Base-by-base conservation (phyloP, 768 basidiomycete genomes). In the Cystobasidium onofrii region DNA sequence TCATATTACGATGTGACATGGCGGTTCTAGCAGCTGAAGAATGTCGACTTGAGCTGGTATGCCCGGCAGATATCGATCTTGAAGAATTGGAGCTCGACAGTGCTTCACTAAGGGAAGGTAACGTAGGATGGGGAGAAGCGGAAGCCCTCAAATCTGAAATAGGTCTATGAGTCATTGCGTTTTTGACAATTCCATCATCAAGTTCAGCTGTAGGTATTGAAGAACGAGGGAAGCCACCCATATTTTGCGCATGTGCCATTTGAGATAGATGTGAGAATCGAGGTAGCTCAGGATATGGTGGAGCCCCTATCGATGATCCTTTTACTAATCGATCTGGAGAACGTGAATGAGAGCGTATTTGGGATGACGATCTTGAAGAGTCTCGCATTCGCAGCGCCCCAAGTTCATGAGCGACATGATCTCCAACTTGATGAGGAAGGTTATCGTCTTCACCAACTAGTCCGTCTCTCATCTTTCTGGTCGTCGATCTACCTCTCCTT, bases 171-270 rank as follows among this genome's bases (percentile, higher is more conserved):
- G 46, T 46, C 9, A 69, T 9, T 18, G 66, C 66, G 23, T 69
- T 69, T 18, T 50, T 41, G n/a, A 69, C 66, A 3, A 69, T 69
- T 15, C 66, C 66, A 50, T 69, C 66, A 29, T 69, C 66, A 12
- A 69, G 27, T 3, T 69, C 66, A 2, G 66, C 12, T 25, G 50
- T 54, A 34, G 7, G 25, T 29, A 46, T 69, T 41, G 25, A 29
- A 23, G 66, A 44, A 29, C 50, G 41, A 50, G 41, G 31, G 15
- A 20, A 43, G 12, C 63, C 63, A n/a, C 27, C 31, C 25, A 23
- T 13, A 23, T 12, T 13, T 27, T 46, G 36, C 29, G 43, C 43
- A 23, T 64, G 25, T 20, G 63, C 34, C 36, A 64, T 27, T 39
- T 64, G 63, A 6, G 33, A 3, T 15, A 64, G 63, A 43, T 41